A percentile compares a stretch with the other conserved stretches of the same genome.
Evolutionary conservation across 1,284 basidiomycete species (phyloP).

Genomic region (Golubevia sp.): DNA sequence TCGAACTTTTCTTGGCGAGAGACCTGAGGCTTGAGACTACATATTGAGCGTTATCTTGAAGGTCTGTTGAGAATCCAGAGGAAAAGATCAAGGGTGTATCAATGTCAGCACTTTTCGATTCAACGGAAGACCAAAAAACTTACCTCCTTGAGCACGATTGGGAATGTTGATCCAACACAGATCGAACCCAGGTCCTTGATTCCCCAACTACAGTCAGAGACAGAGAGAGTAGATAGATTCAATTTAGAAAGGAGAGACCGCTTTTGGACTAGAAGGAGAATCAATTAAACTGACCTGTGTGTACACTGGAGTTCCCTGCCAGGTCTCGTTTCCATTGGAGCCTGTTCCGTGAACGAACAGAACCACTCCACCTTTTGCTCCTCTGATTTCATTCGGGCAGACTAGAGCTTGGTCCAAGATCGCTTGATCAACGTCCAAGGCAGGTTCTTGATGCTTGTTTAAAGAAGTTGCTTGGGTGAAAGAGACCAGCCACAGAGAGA

Average conservation of each 20-base stretch:
- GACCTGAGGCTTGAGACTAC: conserved; percentile 10
- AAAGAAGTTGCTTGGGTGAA: too few relatives aligned
- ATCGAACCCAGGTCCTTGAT: conserved; percentile 12
- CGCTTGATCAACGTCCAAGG: too few relatives aligned
- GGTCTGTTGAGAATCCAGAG: too few relatives aligned
- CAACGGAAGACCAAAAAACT: too few relatives aligned
- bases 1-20: conserved; percentile 5
- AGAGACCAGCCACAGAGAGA: too few relatives aligned
- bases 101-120: too few relatives aligned
- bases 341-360: conserved; percentile 18
- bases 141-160: conserved; percentile 4
- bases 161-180: conserved; percentile 16
- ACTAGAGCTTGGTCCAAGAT: not conserved
- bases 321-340: conserved; percentile 6
- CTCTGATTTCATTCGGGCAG: conserved; percentile 11
- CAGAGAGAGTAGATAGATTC: conserved; percentile 6
- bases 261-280: too few relatives aligned
- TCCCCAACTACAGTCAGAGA: too few relatives aligned
- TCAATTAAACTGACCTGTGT: too few relatives aligned
- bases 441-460: too few relatives aligned
- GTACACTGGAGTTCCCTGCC: conserved; percentile 8
- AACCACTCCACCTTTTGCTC: conserved; percentile 2
- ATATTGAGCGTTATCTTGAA: conserved; percentile 13
- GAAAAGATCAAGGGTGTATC: too few relatives aligned
- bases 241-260: too few relatives aligned